Conservation (phyloP, 2,329 filamentous ascomycete species). For the Penicillium sp. region DNA sequence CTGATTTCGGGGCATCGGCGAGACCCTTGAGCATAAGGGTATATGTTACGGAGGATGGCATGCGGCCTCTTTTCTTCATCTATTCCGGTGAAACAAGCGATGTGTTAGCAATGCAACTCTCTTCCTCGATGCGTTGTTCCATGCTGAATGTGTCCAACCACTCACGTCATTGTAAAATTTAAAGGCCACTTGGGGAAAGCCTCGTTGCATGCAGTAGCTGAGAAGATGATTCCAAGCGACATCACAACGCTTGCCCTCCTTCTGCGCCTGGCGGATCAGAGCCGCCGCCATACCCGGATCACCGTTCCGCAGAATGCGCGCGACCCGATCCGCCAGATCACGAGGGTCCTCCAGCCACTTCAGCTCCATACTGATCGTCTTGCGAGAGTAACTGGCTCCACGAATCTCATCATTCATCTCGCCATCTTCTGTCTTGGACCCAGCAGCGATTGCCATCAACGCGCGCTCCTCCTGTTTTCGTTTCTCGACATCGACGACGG, state of each 20-base stretch:
- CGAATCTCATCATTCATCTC: slow-evolving; percentile 10
- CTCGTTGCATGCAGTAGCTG: slow-evolving; percentile 66
- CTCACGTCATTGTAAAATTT: slow-evolving; percentile 86
- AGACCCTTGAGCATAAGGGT: slow-evolving; percentile 81
- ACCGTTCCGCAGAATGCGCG: slow-evolving; percentile 60
- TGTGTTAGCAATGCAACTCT: background rate
- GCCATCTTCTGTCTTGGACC: slow-evolving; percentile 20
- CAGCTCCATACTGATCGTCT: slow-evolving; percentile 59
- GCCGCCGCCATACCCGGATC: slow-evolving; percentile 68
- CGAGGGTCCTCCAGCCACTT: slow-evolving; percentile 69
- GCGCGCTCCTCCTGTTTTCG: slow-evolving; percentile 9
- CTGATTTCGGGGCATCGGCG: slow-evolving; percentile 59
- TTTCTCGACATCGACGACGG: background rate
- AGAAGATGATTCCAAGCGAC: slow-evolving; percentile 92
- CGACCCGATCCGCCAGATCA: slow-evolving; percentile 71
- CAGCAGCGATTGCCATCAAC: slow-evolving; percentile 17
- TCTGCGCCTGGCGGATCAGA: slow-evolving; percentile 68
- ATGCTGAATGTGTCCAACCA: slow-evolving; percentile 1
- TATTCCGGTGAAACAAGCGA: slow-evolving; percentile 39
- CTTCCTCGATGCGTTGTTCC: background rate
- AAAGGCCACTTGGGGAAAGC: slow-evolving; percentile 66
- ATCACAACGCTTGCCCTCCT: slow-evolving; percentile 63
- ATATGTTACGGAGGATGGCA: slow-evolving; percentile 80
- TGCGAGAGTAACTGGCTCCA: slow-evolving; percentile 14
- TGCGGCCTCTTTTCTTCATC: slow-evolving; percentile 93